Percentiles rank a stretch among this genome's conserved stretches.
Conservation (phyloP, 139 green algal species). For the Coelastrella sp. region DNA sequence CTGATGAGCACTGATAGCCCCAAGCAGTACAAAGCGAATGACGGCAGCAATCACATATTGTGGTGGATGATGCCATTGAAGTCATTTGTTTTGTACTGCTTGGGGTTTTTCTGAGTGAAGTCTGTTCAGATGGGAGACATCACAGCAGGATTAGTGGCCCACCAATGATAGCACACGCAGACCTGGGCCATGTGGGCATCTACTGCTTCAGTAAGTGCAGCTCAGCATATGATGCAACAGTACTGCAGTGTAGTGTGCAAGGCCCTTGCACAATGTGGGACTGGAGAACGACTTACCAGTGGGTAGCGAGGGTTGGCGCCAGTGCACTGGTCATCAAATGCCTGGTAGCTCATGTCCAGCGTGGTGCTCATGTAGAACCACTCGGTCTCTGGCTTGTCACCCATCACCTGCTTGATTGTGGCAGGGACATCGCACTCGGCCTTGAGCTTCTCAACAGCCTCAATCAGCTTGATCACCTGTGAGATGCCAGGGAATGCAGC, state of each 20-base stretch:
- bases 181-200: too few relatives aligned
- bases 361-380: constrained; percentile 42
- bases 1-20: background rate
- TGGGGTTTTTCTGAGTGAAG: too few relatives aligned
- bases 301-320: constrained; percentile 71
- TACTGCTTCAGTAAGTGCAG: too few relatives aligned
- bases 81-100: too few relatives aligned
- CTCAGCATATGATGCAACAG: too few relatives aligned
- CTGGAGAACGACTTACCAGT: background rate
- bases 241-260: too few relatives aligned
- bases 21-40: background rate
- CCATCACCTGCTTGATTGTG: constrained; percentile 68
- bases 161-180: too few relatives aligned
- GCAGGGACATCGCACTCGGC: constrained; percentile 58
- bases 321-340: constrained; percentile 85
- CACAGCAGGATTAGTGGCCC: too few relatives aligned
- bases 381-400: constrained; percentile 5
- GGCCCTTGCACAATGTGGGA: too few relatives aligned
- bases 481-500: background rate
- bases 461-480: constrained; percentile 67
- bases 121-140: too few relatives aligned
- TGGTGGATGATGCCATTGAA: too few relatives aligned
- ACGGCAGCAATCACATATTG: background rate
- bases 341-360: constrained; percentile 49
- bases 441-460: constrained; percentile 79